A percentile compares a stretch with the other conserved stretches of the same genome.
phyloP scores from a whole-genome alignment of 2,329 filamentous ascomycete species.

The Fusarium liriodendri region DNA sequence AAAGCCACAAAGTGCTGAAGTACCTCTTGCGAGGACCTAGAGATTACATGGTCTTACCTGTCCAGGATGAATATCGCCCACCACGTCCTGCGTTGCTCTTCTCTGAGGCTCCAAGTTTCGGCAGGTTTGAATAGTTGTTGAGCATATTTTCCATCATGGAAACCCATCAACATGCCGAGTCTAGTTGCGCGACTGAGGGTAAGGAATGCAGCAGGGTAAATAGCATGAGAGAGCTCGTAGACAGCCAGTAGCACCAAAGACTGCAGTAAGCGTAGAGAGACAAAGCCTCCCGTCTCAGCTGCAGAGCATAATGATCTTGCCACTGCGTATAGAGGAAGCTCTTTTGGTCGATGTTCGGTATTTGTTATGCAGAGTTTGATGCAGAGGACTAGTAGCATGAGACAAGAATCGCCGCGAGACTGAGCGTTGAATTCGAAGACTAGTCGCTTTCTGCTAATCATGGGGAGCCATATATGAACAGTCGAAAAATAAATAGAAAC shows the following conservation, averaged over 20 bases:
- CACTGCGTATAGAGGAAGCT: conserved; percentile 13
- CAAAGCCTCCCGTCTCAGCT: conserved; percentile 19
- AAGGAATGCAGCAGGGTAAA: conserved; percentile 34
- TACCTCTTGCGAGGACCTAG: no score
- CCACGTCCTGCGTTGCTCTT: conserved; percentile 35
- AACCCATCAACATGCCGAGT: conserved; percentile 28
- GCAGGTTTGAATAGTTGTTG: conserved; percentile 23
- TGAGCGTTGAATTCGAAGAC: not conserved
- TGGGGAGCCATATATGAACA: conserved; percentile 27
- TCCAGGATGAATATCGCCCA: conserved; percentile 38
- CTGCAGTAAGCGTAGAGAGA: conserved; percentile 28
- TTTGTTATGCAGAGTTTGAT: conserved; percentile 28
- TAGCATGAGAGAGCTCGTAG: conserved; percentile 25
- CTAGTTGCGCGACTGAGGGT: conserved; percentile 33
- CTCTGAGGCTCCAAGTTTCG: conserved; percentile 28
- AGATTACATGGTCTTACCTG: conserved; percentile 3
- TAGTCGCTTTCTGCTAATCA: conserved; percentile 32
- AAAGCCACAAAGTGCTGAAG: not conserved
- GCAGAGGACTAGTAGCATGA: conserved; percentile 27
- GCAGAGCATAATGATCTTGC: conserved; percentile 16
- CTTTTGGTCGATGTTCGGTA: not conserved
- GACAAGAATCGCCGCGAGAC: not conserved
- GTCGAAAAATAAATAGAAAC: conserved; percentile 18
- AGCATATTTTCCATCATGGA: conserved; percentile 8
- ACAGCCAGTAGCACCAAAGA: conserved; percentile 20